Evolutionary conservation across 805 yeast genomes (phyloP), one percentile per base, ranked within the genome.

Genomic region (Candida coleopterorum): DNA sequence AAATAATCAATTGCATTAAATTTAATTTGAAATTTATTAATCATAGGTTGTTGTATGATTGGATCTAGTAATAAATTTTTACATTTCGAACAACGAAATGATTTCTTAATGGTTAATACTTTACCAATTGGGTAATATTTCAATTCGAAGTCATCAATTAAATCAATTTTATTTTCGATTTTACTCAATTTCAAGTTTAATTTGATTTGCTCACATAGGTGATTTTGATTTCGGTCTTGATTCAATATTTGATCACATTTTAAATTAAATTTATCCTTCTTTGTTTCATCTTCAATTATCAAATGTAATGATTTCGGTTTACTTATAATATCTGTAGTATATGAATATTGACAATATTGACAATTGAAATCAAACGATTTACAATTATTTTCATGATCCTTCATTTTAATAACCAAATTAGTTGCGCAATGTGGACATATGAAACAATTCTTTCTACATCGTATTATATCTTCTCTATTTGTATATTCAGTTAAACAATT

Each of bases 301-400:
- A 30, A 42, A 2, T 42, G 34, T 27, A 74, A 42, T 6, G 75
- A 56, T 32, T 58, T 65, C 1, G 77, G 77, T 36, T 58, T 68
- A 15, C 52, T 48, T 6, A 71, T 56, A 4, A 60, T 38, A 1
- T 56, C 60, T 1, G 77, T 65, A 12, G 44, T 38, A 39, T 58
- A 72, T 0, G 9, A 20, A 52, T 62, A 74, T 2, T 39, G 30
- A 42, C 74, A 64, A 33, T 38, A 45, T 3, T 45, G 41, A 47
- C 79, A 74, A 10, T 42, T 44, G 37, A 73, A 69, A 6, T 34
- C 37, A 40, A 72, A 72, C 2, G 52, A 37, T 43, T 69, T 71
- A 9, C 49, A 47, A 23, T 41, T 30, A 10, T 37, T 17, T 9
- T 30, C 27, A 29, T 42, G 41, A 28, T 49, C 39, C 16, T 23